Evolutionary conservation across 352 stramenopile species (phyloP), one percentile per base, ranked within the genome.

Genomic region (Blastocystis hominis): DNA sequence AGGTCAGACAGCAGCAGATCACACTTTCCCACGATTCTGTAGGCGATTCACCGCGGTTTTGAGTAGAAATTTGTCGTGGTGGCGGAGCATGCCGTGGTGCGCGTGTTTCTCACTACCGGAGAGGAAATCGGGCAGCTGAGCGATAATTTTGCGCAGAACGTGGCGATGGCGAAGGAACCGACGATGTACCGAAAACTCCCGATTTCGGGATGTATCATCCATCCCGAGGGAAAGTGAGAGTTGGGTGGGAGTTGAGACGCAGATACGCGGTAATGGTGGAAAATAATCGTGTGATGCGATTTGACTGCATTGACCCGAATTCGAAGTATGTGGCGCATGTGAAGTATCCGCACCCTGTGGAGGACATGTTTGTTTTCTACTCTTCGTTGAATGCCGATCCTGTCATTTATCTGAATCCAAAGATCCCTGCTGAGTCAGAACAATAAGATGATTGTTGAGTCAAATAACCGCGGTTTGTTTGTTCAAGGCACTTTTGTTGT

Each of bases 361-460:
- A 84, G 34, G 72, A 84, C 46, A 84, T 84, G 72, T 84, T 68
- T 34, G 10, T 84, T n/a, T 84, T 84, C 44, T 84, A 84, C 42
- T 20, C 34, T 3, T 66, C 44, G 4, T 30, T 84, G 50, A 84
- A 84, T 84, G 47, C 72, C 3, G 72, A 84, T 36, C 72, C 72
- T 4, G 9, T 84, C 17, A 66, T 84, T 7, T 84, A 84, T 68
- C 55, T 84, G 24, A 15, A 53, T 69, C 72, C 72, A 5, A 84
- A 84, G 38, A 68, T 84, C 46, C 9, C 66, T 38, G 17, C 62
- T 20, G 62, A 17, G 30, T 13, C 6, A 15, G 44, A 72, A 34
- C 7, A 72, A 42, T 38, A 44, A 47, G 24, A 30, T 59, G n/a
- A 20, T 59, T 59, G 50, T 20, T 59, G 13, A 59, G 50, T 59